Evolutionary conservation across 1,139 yeast genomes (phyloP).

Genomic region (Yamadazyma diospyri): DNA sequence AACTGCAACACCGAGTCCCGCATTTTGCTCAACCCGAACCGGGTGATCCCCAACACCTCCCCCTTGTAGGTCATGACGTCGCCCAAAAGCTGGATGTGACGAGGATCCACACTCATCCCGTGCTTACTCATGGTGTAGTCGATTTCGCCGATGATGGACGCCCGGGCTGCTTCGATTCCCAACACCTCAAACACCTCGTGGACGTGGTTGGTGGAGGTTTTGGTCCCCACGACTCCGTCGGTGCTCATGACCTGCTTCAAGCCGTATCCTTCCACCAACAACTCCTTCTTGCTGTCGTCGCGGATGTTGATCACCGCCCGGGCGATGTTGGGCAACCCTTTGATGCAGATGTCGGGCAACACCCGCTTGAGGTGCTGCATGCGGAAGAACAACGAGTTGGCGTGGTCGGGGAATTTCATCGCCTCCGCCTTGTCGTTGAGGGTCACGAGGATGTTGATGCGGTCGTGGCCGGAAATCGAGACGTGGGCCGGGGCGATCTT

Average conservation of each 20-base stretch:
- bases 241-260: constrained; percentile 95
- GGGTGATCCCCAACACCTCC: constrained; percentile 94
- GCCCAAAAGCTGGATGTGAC: constrained; percentile 95
- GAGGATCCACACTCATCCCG: constrained; percentile 99
- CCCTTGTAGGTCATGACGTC: constrained; percentile 99
- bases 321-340: constrained; percentile 86
- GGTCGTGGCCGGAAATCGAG: constrained; percentile 60
- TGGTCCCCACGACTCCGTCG: constrained; percentile 89
- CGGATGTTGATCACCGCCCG: constrained; percentile 95
- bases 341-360: constrained; percentile 83
- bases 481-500: constrained; percentile 78
- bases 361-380: constrained; percentile 87
- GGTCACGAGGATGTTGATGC: constrained; percentile 72
- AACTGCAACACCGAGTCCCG: constrained; percentile 95
- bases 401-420: constrained; percentile 31
- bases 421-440: constrained; percentile 47
- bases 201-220: constrained; percentile 88
- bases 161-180: constrained; percentile 97
- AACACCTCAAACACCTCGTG: constrained; percentile 84
- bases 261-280: constrained; percentile 97
- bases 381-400: constrained; percentile 73
- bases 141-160: constrained; percentile 89
- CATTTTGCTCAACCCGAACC: constrained; percentile 98
- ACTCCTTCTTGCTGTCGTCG: constrained; percentile 82
- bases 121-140: constrained; percentile 98